phyloP scores from a whole-genome alignment of 495 filamentous ascomycete species.

The Aspergillus steynii region DNA sequence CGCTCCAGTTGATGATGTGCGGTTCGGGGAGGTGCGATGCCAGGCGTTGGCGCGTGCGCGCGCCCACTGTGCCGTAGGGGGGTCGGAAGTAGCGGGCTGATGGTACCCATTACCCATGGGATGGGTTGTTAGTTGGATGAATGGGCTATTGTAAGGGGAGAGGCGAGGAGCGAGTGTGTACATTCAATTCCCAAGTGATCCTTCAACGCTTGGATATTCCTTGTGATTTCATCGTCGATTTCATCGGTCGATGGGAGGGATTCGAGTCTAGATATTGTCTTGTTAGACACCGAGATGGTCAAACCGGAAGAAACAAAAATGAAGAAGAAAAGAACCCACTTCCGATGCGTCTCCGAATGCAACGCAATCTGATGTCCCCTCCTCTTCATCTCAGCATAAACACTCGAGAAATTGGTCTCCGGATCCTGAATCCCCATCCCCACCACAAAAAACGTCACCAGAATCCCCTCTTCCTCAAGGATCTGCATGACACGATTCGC shows the following conservation, averaged over 20 bases:
- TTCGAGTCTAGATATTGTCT: neutral
- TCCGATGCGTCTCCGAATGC: slow-evolving; percentile 74
- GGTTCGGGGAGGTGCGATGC: slow-evolving; percentile 51
- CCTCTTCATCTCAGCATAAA: slow-evolving; percentile 64
- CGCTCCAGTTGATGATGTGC: slow-evolving; percentile 70
- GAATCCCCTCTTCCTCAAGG: slow-evolving; percentile 61
- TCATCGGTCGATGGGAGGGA: slow-evolving; percentile 36
- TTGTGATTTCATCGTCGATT: slow-evolving; percentile 71
- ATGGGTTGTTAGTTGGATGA: slow-evolving; percentile 3
- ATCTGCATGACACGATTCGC: slow-evolving; percentile 66
- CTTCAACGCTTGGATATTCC: slow-evolving; percentile 59
- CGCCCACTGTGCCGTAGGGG: slow-evolving; percentile 74
- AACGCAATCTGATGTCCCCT: slow-evolving; percentile 74
- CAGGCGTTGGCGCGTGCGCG: slow-evolving; percentile 66
- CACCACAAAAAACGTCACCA: slow-evolving; percentile 79
- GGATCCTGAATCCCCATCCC: slow-evolving; percentile 62
- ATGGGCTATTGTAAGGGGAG: too few relatives aligned
- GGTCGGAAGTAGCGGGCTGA: slow-evolving; percentile 69
- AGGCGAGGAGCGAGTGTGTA: slow-evolving; percentile 14
- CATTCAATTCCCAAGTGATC: slow-evolving; percentile 50
- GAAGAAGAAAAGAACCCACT: slow-evolving; percentile 31
- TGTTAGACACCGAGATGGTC: too few relatives aligned
- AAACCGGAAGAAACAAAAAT: neutral
- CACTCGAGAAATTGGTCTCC: slow-evolving; percentile 58
- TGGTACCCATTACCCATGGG: neutral